Evolutionary conservation across 1,284 basidiomycete genomes (phyloP).

Genomic region (Phellinidium pouzarii): DNA sequence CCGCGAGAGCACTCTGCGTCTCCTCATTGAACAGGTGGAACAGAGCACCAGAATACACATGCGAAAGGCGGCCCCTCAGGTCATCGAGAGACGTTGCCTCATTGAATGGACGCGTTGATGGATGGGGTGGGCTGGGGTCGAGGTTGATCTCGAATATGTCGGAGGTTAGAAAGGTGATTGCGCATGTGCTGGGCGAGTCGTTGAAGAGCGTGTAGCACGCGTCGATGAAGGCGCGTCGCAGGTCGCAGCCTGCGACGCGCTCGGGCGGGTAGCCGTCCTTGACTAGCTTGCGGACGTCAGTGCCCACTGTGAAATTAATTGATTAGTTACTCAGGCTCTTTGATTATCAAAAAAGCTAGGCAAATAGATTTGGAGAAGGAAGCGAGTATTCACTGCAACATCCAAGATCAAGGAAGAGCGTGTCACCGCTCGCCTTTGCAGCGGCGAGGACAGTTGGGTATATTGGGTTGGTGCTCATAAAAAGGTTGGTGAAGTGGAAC

Average conservation of each 20-base stretch:
- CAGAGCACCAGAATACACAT: conserved; percentile 16
- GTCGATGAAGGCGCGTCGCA: conserved; percentile 30
- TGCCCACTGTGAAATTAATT: conserved; percentile 27
- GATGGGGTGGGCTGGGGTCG: not conserved
- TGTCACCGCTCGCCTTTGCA: conserved; percentile 21
- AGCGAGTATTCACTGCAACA: conserved; percentile 29
- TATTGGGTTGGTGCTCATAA: conserved; percentile 26
- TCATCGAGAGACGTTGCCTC: not conserved
- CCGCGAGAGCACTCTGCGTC: conserved; percentile 17
- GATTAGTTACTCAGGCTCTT: not conserved
- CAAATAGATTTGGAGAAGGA: not conserved
- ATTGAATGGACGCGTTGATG: not conserved
- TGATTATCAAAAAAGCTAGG: not conserved
- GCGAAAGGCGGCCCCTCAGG: conserved; percentile 6
- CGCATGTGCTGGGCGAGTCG: conserved; percentile 20
- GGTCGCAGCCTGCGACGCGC: conserved; percentile 28
- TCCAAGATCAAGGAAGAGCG: conserved; percentile 30
- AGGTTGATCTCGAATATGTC: conserved; percentile 28
- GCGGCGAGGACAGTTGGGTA: conserved; percentile 27
- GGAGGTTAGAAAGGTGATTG: conserved; percentile 29
- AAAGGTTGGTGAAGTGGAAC: conserved; percentile 29
- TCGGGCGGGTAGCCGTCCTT: conserved; percentile 28
- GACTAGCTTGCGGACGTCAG: conserved; percentile 30
- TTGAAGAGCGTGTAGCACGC: conserved; percentile 28
- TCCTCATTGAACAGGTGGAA: conserved; percentile 19